Evolutionary conservation across 2,329 filamentous ascomycete genomes (phyloP).

Genomic region (Thelonectria discophora): DNA sequence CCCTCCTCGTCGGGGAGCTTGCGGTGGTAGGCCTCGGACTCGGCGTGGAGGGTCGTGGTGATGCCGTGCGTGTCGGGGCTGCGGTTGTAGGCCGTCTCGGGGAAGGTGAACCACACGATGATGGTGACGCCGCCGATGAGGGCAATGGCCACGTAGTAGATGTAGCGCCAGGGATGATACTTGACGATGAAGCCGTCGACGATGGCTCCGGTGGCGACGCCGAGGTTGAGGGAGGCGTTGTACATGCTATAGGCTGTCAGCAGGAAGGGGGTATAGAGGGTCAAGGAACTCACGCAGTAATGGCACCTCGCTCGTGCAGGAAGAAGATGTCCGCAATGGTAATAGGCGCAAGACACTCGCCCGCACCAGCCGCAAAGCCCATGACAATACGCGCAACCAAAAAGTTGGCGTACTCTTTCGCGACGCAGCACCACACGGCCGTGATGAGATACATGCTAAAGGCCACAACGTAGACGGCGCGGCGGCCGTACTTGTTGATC

Average conservation of each 20-base stretch:
- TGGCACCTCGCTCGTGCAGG: slow-evolving; percentile 59
- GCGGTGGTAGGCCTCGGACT: slow-evolving; percentile 19
- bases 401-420: slow-evolving; percentile 24
- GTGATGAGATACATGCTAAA: slow-evolving; percentile 27
- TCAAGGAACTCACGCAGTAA: slow-evolving; percentile 53
- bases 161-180: slow-evolving; percentile 55
- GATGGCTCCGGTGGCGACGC: slow-evolving; percentile 52
- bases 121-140: slow-evolving; percentile 56
- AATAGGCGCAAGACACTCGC: slow-evolving; percentile 49
- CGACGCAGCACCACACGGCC: slow-evolving; percentile 25
- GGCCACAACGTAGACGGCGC: slow-evolving; percentile 23
- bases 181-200: slow-evolving; percentile 57
- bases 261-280: not conserved
- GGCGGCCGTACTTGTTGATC: slow-evolving; percentile 29
- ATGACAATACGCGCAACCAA: slow-evolving; percentile 28
- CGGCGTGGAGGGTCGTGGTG: slow-evolving; percentile 13
- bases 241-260: slow-evolving; percentile 40
- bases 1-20: slow-evolving; percentile 19
- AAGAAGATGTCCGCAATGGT: slow-evolving; percentile 64
- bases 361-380: slow-evolving; percentile 27
- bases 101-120: slow-evolving; percentile 60
- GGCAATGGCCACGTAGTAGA: slow-evolving; percentile 58
- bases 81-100: slow-evolving; percentile 59
- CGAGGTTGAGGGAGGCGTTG: slow-evolving; percentile 49
- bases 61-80: slow-evolving; percentile 27